Base-by-base conservation (phyloP, 169 alveolate genomes). In the Plasmodium knowlesi region DNA sequence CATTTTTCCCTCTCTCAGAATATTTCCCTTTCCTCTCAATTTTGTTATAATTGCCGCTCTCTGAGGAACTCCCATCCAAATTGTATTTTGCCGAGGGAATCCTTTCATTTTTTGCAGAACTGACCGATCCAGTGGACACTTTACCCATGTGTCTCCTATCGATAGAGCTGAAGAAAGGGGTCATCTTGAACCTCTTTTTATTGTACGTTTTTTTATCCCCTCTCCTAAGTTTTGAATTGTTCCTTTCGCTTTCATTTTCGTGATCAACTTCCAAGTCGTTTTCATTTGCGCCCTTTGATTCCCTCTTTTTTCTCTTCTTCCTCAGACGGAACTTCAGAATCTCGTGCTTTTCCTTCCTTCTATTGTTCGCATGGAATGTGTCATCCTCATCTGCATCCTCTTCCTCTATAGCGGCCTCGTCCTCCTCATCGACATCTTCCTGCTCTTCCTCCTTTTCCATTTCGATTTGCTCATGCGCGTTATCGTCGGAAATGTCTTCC, bases 401-500 rank as follows among this genome's bases (percentile, higher is more conserved):
- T 50, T 14, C 61, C 22, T 16, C 19, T n/a, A n/a, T n/a, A n/a
- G n/a, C n/a, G 34, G 14, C 46, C 30, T 16, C 67, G 8, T 41
- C 22, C 16, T 46, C 71, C 28, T 74, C 85, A 16, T 74, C 39
- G 5, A 39, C 50, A 50, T 54, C 84, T 9, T 37, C 28, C 22
- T 84, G 34, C n/a, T 80, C 43, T 50, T 19, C 74, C 61, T 25
- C 67, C 80, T 30, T 57, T 57, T 19, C 80, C 34, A 30, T 61
- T 30, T 73, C 89, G 10, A 25, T 61, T 34, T 78, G 82, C 28
- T 50, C 84, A 84, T 72, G 73, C 32, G 34, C 74, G 57, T 84
- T 53, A 46, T 73, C 93, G 5, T 41, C 46, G 19, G 50, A 22
- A 32, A 16, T 25, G 14, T 61, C 94, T 61, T 88, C 90, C 22